Evolutionary conservation across 2,329 filamentous ascomycete species (phyloP), one percentile per base, ranked within the genome.

Genomic region (Ophiostoma piceae): DNA sequence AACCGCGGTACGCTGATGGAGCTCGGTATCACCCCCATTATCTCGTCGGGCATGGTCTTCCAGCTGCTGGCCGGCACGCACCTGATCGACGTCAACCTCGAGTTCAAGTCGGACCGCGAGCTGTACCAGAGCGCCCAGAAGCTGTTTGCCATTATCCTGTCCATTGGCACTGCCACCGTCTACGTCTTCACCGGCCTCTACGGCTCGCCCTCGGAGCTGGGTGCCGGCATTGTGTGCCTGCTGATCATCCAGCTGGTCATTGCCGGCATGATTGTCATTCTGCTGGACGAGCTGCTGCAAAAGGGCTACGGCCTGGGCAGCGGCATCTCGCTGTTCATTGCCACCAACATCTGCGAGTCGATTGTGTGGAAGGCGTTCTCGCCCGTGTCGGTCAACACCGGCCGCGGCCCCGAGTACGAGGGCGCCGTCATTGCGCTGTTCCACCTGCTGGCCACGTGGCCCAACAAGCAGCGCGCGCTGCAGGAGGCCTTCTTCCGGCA

Each of bases 291-390:
- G 87, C 90, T 99, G 72, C 90, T 99, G 77, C 96, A 99, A 85
- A 99, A 99, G 88, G 95, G 95, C 75, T 99, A 99, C 78, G 95
- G 95, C 82, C 90, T 99, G 74, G 95, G 95, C 82, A 96, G 92
- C 79, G 95, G 95, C 83, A 99, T 99, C 80, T 98, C 94, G 66
- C 91, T 99, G 74, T 99, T 99, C 87, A 99, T 99, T 79, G 95
- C 95, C 75, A 99, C 95, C 85, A 98, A 98, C 88, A 98, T 99
- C 79, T 99, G 95, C 92, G 95, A 99, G 86, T 97, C 94, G 71
- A 99, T 99, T 81, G 91, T 99, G 84, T 99, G 95, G 95, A 97
- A 97, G 87, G 95, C 96, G 68, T 98, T 99, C 87, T 98, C 94
- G 68, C 96, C 96, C 70, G 98, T 94, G 72, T 98, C 95, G 79